Evolutionary conservation across 768 basidiomycete genomes (phyloP), one percentile per base, ranked within the genome.

Genomic region (Lentinula sp.): DNA sequence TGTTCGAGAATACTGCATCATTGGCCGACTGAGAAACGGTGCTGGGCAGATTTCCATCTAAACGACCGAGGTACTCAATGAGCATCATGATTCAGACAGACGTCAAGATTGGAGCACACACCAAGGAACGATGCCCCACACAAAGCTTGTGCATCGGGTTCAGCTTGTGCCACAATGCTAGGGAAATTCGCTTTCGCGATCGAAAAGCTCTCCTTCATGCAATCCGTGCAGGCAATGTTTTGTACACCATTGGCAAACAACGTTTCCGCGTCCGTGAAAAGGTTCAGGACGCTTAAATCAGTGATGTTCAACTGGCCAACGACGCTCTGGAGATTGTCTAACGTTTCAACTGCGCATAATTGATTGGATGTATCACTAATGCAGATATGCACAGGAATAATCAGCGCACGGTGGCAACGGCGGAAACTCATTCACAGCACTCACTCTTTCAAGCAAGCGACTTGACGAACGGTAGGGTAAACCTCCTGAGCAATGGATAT

Each of bases 391-490:
- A 39, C 9, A 39, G 13, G 13, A 13, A 60, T 40, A 54, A 2
- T 57, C 55, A 48, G 45, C 31, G 18, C 4, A 48, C 45, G 1
- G 21, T 42, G 1, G 11, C 37, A n/a, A 54, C 7, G 8, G 56
- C 8, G 60, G 43, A 34, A 34, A 18, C 4, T 23, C 28, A 15
- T 59, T 37, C 31, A 35, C 43, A 51, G 31, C 2, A 74, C 81
- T 66, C 61, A 87, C 86, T 86, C 83, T 59, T 81, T 75, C 67
- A 86, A 69, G 66, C 86, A 88, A 4, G 69, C 75, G 8, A 82
- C 67, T 62, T 81, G 66, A 50, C 85, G 76, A 13, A 73, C 70
- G 11, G 78, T 73, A 6, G 83, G 80, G 66, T 85, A 88, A 21
- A 67, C 70, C 40, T 63, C 56, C 63, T 82, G 72, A 8, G 82